Percentiles rank a stretch among this genome's conserved stretches.
These are phyloP conservation scores for Tulasnella calospora DNA, from an alignment of 768 basidiomycete genomes.

Conservation along the genomic window DNA sequence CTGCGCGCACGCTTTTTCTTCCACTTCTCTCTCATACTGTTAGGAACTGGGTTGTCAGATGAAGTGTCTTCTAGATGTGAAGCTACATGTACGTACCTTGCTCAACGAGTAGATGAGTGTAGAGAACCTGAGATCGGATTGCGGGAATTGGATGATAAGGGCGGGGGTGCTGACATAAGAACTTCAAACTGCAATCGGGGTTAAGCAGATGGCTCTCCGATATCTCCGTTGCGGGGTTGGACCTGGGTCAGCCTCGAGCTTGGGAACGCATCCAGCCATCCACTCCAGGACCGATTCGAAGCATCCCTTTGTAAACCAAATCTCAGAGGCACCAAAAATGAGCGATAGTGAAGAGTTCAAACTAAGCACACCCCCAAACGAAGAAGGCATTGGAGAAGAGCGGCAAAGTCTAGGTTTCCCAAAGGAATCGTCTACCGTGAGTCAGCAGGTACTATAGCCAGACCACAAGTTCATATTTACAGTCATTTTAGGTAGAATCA, in stretches of 20 bases:
- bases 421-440: not conserved
- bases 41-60: not conserved
- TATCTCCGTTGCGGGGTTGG: not conserved
- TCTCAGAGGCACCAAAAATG: not conserved
- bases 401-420: not conserved
- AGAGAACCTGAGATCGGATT: not conserved
- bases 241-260: not conserved
- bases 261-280: no score
- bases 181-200: not conserved
- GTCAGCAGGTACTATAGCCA: not conserved
- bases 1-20: conserved; percentile 27
- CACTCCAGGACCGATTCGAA: not conserved
- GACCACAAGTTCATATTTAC: not conserved
- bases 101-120: conserved; percentile 4
- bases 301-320: not conserved
- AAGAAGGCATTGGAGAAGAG: not conserved
- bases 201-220: not conserved
- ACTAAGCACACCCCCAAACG: not conserved
- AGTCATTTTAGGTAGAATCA: not conserved
- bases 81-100: not conserved
- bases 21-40: conserved; percentile 28
- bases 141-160: conserved; percentile 4
- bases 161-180: not conserved
- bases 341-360: not conserved
- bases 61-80: not conserved